phyloP scores from a whole-genome alignment of 495 filamentous ascomycete genomes.

The Penicillium lagena region DNA sequence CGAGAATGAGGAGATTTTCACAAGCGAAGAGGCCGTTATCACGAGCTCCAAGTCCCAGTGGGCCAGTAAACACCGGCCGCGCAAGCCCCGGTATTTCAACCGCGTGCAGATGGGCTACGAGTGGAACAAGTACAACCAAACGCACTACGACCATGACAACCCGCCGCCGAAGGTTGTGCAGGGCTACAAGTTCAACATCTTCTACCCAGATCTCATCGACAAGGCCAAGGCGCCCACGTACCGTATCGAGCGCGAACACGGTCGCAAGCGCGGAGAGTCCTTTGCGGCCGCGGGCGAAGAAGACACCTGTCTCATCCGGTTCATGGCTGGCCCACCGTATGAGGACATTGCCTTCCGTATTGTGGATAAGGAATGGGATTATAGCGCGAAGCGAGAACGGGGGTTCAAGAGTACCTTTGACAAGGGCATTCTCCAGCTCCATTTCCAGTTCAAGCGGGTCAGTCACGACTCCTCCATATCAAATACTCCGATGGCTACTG shows the following conservation, averaged over 20 bases:
- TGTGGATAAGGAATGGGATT: constrained; percentile 99
- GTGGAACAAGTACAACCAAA: constrained; percentile 99
- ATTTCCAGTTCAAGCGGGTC: constrained; percentile 95
- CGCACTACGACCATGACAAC: constrained; percentile 98
- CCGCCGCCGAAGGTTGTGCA: constrained; percentile 97
- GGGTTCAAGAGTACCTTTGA: constrained; percentile 97
- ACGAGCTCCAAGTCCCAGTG: constrained; percentile 65
- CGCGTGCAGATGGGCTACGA: constrained; percentile 98
- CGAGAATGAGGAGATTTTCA: constrained; percentile 95
- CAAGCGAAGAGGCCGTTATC: constrained; percentile 76
- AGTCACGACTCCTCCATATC: constrained; percentile 59
- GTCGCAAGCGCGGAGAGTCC: constrained; percentile 81
- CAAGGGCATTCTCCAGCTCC: constrained; percentile 95
- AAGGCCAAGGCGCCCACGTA: constrained; percentile 92
- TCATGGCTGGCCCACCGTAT: constrained; percentile 92
- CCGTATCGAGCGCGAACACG: constrained; percentile 86
- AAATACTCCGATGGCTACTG: constrained; percentile 56
- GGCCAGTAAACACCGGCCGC: constrained; percentile 83
- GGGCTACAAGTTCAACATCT: constrained; percentile 99
- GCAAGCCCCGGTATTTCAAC: constrained; percentile 97
- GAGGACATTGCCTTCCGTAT: constrained; percentile 97
- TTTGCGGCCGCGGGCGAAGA: constrained; percentile 95
- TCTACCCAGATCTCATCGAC: constrained; percentile 98
- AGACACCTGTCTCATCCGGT: constrained; percentile 94
- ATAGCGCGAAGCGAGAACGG: constrained; percentile 88